Base-by-base conservation (phyloP, 2,329 filamentous ascomycete species). In the Cordyceps farinosa region DNA sequence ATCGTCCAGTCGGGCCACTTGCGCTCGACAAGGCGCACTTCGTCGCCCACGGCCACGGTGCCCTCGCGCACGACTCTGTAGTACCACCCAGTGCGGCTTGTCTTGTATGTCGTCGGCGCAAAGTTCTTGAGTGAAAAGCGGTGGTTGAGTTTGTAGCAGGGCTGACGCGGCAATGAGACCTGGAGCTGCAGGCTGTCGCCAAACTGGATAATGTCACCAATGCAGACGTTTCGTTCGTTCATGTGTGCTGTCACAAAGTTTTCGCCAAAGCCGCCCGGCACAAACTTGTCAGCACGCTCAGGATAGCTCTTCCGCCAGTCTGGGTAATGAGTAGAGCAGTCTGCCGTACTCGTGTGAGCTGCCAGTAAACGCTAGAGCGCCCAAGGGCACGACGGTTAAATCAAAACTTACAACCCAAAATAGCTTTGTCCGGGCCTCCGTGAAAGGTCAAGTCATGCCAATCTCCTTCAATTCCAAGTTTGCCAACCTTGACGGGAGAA, bases 71-170 rank as follows among this genome's bases (percentile, higher is more conserved):
- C 69, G 1, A 90, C 82, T 2, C 86, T 81, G 67, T 88, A 89
- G 70, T 88, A 84, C 87, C 86, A 90, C 0, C 87, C 87, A 0
- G 86, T 88, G 1, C 86, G 80, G 63, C 83, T 83, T 2, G 76
- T 76, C 65, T 80, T 78, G 73, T 84, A 87, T 0, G 84, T 83
- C 27, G 79, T 76, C 0, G 82, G 82, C 4, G 86, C 84, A 72
- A 89, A 88, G 65, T 86, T 82, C 68, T 84, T 84, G 10, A 87
- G 75, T 40, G 82, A 79, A 71, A 90, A 90, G 1, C 87, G 84
- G 68, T 89, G 86, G 70, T 89, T 90, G 9, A 90, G 79, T 70
- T 89, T 90, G 75, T 84, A 89, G 74, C 87, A 89, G 10, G 87
- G 87, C 67, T 86, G 82, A 17, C 87, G 80, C 0, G 87, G 87